Base-by-base conservation (phyloP, 176 grass and related monocot genomes). In the Oryza punctata region DNA sequence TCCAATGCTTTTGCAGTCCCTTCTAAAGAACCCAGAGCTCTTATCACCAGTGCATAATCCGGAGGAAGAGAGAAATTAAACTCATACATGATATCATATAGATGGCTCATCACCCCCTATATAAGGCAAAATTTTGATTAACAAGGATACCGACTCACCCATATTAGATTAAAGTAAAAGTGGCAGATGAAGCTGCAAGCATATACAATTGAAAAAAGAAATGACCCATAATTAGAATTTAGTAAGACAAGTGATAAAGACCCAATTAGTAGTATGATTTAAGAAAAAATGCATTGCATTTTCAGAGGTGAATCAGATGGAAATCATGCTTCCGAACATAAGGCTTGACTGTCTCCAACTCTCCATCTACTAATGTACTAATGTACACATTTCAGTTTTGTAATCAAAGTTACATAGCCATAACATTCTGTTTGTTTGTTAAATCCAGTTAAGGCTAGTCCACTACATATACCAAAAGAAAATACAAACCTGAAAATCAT, bases 31-130 rank as follows among this genome's bases (percentile, higher is more conserved):
- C 96, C 96, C 37, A 98, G 80, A 18, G 96, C 92, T 87, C 96
- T 92, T 88, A 98, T 95, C 65, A 98, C 96, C 63, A 98, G 80
- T 5, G 93, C 96, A 82, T 98, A 98, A 86, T 98, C 96, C 63
- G 96, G 96, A 50, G 96, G 96, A 67, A 98, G 82, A 60, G 92
- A 93, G 85, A 98, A 95, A 88, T 88, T 95, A 76, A 98, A 98
- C 52, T 98, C 96, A 82, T 98, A 98, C 96, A 98, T 98, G 25
- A 93, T 32, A 82, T 95, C 93, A 77, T 98, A 98, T 28, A 98
- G 81, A 64, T 95, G 90, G 72, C 25, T 88, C 91, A 98, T 93
- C 88, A 98, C 85, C 3, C 96, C 96, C 96, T 98, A 69, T 52
- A 67, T 46, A 69, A 80, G 78, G 29, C 78, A 76, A 52, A 5